These are phyloP conservation scores for Backusella parvicylindrica DNA, from an alignment of 192 early-diverging fungal species.

Conservation along the genomic window DNA sequence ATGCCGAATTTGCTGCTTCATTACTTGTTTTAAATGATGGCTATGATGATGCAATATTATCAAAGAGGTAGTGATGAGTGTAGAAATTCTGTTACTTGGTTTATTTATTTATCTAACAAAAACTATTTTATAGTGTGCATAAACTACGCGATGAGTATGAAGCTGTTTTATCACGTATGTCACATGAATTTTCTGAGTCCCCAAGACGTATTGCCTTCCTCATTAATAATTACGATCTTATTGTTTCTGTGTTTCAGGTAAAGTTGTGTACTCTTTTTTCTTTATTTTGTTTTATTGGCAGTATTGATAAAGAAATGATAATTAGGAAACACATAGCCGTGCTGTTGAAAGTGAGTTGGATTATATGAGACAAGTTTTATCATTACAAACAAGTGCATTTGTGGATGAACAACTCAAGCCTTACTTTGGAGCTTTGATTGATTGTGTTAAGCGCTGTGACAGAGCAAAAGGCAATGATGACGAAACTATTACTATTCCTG, in stretches of 20 bases:
- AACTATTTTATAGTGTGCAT: conserved; percentile 47
- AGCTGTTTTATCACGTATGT: conserved; percentile 68
- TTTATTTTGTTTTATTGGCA: no score
- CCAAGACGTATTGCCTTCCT: conserved; percentile 75
- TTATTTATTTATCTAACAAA: neutral
- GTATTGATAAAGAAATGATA: neutral
- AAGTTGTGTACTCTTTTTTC: neutral
- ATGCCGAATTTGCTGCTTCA: conserved; percentile 90
- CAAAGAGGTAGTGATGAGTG: conserved; percentile 56
- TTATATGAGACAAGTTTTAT: conserved; percentile 61
- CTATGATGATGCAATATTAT: conserved; percentile 78
- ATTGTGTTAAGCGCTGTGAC: conserved; percentile 74
- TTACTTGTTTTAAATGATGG: conserved; percentile 87
- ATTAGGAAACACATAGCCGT: conserved; percentile 49
- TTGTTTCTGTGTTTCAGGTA: conserved; percentile 77
- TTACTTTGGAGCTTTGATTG: conserved; percentile 76
- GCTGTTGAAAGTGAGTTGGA: conserved; percentile 46
- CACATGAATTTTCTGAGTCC: conserved; percentile 64
- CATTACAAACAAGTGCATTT: conserved; percentile 68
- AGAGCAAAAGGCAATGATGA: conserved; percentile 52
- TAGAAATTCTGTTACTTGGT: neutral
- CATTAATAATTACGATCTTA: conserved; percentile 95
- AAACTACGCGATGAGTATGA: conserved; percentile 79
- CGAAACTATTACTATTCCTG: conserved; percentile 42
- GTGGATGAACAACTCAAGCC: conserved; percentile 87